Percentiles rank a stretch among this genome's conserved stretches.
Evolutionary conservation across 495 filamentous ascomycete genomes (phyloP).

Genomic region (Talaromyces thailandensis): DNA sequence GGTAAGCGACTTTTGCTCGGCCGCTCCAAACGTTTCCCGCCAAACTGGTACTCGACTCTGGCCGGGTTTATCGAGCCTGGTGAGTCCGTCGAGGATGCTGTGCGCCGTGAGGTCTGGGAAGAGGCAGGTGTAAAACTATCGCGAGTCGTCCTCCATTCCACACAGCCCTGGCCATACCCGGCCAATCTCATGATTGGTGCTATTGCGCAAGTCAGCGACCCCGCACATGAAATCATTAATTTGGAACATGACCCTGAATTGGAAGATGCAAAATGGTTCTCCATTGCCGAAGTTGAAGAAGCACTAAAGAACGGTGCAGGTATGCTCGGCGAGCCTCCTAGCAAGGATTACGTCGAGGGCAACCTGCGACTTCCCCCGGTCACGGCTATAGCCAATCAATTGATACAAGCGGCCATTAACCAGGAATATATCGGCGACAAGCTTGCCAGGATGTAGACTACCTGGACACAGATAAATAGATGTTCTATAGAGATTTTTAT

Average conservation of each 20-base stretch:
- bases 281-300: slow-evolving; percentile 48
- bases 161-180: slow-evolving; percentile 87
- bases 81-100: slow-evolving; percentile 90
- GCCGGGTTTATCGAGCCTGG: slow-evolving; percentile 95
- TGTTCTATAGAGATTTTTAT: background rate
- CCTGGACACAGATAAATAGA: slow-evolving; percentile 3
- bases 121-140: slow-evolving; percentile 80
- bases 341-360: slow-evolving; percentile 62
- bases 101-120: slow-evolving; percentile 92
- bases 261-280: slow-evolving; percentile 81
- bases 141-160: slow-evolving; percentile 82
- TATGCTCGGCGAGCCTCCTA: slow-evolving; percentile 55
- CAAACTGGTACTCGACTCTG: slow-evolving; percentile 78
- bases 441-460: slow-evolving; percentile 21
- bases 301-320: slow-evolving; percentile 52
- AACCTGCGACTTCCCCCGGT: slow-evolving; percentile 60
- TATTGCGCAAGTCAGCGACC: slow-evolving; percentile 70
- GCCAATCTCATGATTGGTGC: slow-evolving; percentile 93
- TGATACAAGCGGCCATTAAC: slow-evolving; percentile 46
- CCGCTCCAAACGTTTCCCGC: slow-evolving; percentile 73
- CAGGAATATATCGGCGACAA: slow-evolving; percentile 35
- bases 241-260: slow-evolving; percentile 86
- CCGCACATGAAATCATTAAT: slow-evolving; percentile 68
- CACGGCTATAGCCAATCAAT: slow-evolving; percentile 74
- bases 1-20: slow-evolving; percentile 73